Conservation (phyloP, 176 grass and related monocot genomes). For the Avena eriantha region DNA sequence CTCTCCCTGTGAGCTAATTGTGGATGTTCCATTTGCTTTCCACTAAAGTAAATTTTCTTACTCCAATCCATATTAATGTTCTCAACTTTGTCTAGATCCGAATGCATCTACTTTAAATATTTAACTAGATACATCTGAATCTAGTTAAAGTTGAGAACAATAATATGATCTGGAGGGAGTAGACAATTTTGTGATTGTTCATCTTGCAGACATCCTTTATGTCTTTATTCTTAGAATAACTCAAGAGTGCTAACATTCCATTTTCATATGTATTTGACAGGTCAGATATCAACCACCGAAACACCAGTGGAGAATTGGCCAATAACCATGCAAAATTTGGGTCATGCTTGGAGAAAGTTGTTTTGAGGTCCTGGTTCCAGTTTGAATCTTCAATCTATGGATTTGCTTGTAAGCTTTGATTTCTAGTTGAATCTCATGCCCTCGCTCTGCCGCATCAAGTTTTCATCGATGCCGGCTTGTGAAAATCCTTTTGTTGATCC, state of each 20-base stretch:
- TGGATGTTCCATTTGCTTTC: not conserved
- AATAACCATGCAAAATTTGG: not conserved
- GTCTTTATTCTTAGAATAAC: not conserved
- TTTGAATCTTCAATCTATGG: not conserved
- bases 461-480: not conserved
- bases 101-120: too few relatives aligned
- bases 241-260: not conserved
- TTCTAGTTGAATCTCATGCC: slow-evolving; percentile 19
- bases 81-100: too few relatives aligned
- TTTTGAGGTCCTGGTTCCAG: not conserved
- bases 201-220: not conserved
- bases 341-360: slow-evolving; percentile 2
- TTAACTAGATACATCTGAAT: too few relatives aligned
- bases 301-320: not conserved
- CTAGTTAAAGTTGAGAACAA: too few relatives aligned
- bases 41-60: not conserved
- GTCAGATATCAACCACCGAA: slow-evolving; percentile 7
- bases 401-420: not conserved
- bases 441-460: not conserved
- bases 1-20: not conserved
- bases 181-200: not conserved
- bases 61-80: too few relatives aligned
- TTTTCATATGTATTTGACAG: slow-evolving; percentile 22
- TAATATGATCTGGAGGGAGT: too few relatives aligned
- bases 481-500: not conserved